Evolutionary conservation across 192 early-diverging fungal genomes (phyloP).

Genomic region (Coemansia sp.): DNA sequence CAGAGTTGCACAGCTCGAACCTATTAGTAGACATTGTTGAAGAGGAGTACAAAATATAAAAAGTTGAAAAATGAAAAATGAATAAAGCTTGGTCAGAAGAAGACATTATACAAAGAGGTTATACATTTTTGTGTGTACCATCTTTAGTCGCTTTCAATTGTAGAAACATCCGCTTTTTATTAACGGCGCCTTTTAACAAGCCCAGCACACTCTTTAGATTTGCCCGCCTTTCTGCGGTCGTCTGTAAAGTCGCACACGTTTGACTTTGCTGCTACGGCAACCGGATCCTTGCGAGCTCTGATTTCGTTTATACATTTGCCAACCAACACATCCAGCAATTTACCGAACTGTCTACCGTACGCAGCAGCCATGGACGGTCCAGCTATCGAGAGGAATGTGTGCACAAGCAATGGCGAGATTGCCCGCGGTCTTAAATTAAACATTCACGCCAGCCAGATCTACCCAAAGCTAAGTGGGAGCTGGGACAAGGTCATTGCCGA

Average conservation of each 20-base stretch:
- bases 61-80: not conserved
- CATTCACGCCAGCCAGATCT: conserved; percentile 51
- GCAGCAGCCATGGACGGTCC: conserved; percentile 34
- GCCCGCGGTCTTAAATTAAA: conserved; percentile 30
- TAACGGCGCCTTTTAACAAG: conserved; percentile 45
- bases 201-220: conserved; percentile 75
- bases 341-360: conserved; percentile 38
- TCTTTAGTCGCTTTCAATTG: not conserved
- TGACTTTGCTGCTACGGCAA: conserved; percentile 61
- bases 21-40: not conserved
- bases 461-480: conserved; percentile 25
- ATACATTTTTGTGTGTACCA: not conserved
- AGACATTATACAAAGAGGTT: not conserved
- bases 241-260: conserved; percentile 77
- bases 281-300: conserved; percentile 56
- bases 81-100: not conserved
- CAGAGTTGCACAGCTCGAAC: not conserved
- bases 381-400: conserved; percentile 40
- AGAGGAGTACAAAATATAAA: conserved; percentile 1
- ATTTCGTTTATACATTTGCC: conserved; percentile 68
- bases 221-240: conserved; percentile 64
- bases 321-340: conserved; percentile 55
- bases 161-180: not conserved
- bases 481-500: too few species aligned
- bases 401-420: conserved; percentile 42